Conservation (phyloP, 78 protist genomes). For the Mantamonas sphyraenae region DNA sequence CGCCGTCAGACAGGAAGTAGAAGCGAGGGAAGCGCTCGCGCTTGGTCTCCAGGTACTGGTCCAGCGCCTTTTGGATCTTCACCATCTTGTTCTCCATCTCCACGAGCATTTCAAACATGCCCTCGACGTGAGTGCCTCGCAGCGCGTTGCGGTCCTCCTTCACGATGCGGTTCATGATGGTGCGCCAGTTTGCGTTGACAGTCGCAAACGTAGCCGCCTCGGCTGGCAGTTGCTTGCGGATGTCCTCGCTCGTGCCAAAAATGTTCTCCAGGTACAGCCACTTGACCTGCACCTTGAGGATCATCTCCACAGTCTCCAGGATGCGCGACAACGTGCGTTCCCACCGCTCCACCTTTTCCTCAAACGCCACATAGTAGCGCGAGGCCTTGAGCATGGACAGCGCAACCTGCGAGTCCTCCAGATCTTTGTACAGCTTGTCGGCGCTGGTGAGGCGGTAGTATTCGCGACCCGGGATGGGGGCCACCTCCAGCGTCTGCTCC, state of each 20-base stretch:
- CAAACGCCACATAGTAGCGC: conserved; percentile 49
- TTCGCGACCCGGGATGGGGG: background rate
- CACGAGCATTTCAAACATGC: conserved; percentile 21
- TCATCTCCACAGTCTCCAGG: conserved; percentile 58
- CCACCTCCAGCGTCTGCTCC: conserved; percentile 3
- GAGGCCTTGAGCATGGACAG: conserved; percentile 60
- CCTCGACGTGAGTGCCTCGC: conserved; percentile 5
- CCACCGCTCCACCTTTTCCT: conserved; percentile 61
- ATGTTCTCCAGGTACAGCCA: conserved; percentile 83
- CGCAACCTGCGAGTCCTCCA: conserved; percentile 53
- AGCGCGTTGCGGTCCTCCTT: conserved; percentile 24
- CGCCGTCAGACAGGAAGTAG: conserved; percentile 87
- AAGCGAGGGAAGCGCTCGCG: conserved; percentile 83
- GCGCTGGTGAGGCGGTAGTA: conserved; percentile 6
- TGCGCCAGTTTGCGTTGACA: conserved; percentile 45
- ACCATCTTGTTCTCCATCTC: conserved; percentile 47
- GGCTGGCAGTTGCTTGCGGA: conserved; percentile 67
- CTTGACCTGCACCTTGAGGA: conserved; percentile 45
- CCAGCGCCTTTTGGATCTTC: conserved; percentile 63
- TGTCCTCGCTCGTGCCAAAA: conserved; percentile 67
- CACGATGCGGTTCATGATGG: conserved; percentile 15
- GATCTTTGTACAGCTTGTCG: conserved; percentile 38
- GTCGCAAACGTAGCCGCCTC: conserved; percentile 43
- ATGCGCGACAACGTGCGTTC: conserved; percentile 45
- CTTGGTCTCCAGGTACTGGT: conserved; percentile 67